These are phyloP conservation scores for Leccinum rimulosum DNA, from an alignment of 768 basidiomycete species.

Conservation along the genomic window DNA sequence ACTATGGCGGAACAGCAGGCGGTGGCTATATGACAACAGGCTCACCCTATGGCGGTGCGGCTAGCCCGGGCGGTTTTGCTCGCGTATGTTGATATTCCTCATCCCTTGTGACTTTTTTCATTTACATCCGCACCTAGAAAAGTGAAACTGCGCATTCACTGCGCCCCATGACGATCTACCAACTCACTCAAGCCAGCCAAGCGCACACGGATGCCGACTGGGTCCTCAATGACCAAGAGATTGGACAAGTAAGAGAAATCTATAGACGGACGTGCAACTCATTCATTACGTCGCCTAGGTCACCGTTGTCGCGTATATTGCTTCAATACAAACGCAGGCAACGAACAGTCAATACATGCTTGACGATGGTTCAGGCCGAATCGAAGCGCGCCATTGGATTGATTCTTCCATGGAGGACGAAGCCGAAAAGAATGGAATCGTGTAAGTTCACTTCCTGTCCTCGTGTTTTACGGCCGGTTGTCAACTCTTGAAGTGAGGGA, in stretches of 20 bases:
- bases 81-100: slow-evolving; percentile 33
- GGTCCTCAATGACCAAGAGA: slow-evolving; percentile 73
- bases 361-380: slow-evolving; percentile 82
- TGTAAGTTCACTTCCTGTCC: slow-evolving; percentile 30
- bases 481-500: slow-evolving; percentile 51
- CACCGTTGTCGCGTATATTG: slow-evolving; percentile 71
- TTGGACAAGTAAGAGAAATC: slow-evolving; percentile 63
- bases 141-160: slow-evolving; percentile 44
- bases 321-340: slow-evolving; percentile 61
- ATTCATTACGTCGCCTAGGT: slow-evolving; percentile 42
- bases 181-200: slow-evolving; percentile 75
- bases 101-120: not conserved
- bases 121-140: slow-evolving; percentile 27
- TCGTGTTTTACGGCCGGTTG: not conserved
- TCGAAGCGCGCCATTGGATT: slow-evolving; percentile 82
- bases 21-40: slow-evolving; percentile 60
- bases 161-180: slow-evolving; percentile 75
- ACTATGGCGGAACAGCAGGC: slow-evolving; percentile 42
- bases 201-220: slow-evolving; percentile 88
- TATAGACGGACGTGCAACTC: not conserved
- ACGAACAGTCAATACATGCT: slow-evolving; percentile 81
- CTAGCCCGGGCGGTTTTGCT: slow-evolving; percentile 56
- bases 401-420: slow-evolving; percentile 63
- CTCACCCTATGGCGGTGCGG: slow-evolving; percentile 55
- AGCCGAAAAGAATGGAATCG: slow-evolving; percentile 46